Evolutionary conservation across 768 basidiomycete species (phyloP), one percentile per base, ranked within the genome.

Genomic region (Cystobasidium onofrii): DNA sequence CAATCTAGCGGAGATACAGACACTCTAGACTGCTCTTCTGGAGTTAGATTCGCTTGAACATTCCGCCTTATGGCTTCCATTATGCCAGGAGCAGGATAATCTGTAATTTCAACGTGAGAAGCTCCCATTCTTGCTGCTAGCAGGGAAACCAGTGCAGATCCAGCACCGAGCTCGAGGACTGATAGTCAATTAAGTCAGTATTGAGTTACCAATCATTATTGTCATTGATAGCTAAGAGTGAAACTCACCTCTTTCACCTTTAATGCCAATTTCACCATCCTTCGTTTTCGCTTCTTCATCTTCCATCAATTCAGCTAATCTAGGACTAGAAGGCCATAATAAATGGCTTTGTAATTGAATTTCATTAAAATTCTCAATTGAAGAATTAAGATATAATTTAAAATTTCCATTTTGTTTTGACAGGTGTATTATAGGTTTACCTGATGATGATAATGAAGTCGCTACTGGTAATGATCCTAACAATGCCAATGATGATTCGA

Each of bases 141-240:
- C 12, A 71, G 27, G 1, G 54, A 57, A 18, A 55, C 33, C 29
- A 71, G 29, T 33, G 36, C 69, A 27, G 69, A 52, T 10, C 69
- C 69, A n/a, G 69, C 69, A 27, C 69, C 69, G 29, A 71, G 69
- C 54, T 71, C 69, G 33, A 71, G 52, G 7, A 71, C 69, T 71
- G 13, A 2, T 3, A 25, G 23, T n/a, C 15, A 60, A 39, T 20
- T n/a, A 52, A 36, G 44, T 50, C 3, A 33, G 29, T 25, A 15
- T n/a, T n/a, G n/a, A n/a, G n/a, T n/a, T n/a, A n/a, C n/a, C n/a
- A n/a, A n/a, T n/a, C n/a, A n/a, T n/a, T n/a, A n/a, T n/a, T n/a
- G n/a, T n/a, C n/a, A n/a, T n/a, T n/a, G n/a, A n/a, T n/a, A n/a
- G n/a, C n/a, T n/a, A n/a, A n/a, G n/a, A n/a, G n/a, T n/a, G 18